Evolutionary conservation across 768 basidiomycete species (phyloP).

Genomic region (Russula sp.): DNA sequence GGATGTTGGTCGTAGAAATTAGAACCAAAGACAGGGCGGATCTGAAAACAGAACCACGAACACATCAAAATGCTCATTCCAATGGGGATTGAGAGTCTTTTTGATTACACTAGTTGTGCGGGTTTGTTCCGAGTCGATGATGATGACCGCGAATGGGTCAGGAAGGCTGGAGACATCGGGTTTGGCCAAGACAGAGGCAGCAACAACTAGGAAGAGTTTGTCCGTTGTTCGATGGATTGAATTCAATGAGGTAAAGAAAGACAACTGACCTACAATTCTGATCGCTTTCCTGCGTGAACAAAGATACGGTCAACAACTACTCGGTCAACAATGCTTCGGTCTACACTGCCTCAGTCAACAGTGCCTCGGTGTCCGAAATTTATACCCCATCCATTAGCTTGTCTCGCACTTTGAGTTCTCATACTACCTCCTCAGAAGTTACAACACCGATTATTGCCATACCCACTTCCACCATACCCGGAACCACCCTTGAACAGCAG

Average conservation of each 20-base stretch:
- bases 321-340: no score
- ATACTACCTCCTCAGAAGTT: conserved; percentile 52
- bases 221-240: neutral
- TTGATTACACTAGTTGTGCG: conserved; percentile 96
- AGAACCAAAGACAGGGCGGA: conserved; percentile 16
- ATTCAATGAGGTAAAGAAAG: neutral
- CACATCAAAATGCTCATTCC: conserved; percentile 99
- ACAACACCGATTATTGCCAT: conserved; percentile 25
- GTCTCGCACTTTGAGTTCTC: conserved; percentile 65
- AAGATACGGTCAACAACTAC: no score
- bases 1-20: conserved; percentile 12
- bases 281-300: no score
- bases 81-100: conserved; percentile 92
- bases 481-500: conserved; percentile 32
- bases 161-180: conserved; percentile 95
- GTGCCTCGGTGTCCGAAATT: no score
- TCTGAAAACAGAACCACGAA: conserved; percentile 40
- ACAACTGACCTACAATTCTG: no score
- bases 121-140: conserved; percentile 96
- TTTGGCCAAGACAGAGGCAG: conserved; percentile 92
- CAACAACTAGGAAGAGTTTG: conserved; percentile 64
- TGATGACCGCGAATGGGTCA: conserved; percentile 97
- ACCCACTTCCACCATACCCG: conserved; percentile 39
- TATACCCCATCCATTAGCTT: conserved; percentile 40
- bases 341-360: no score